A percentile compares a stretch with the other conserved stretches of the same genome.
phyloP scores from a whole-genome alignment of 2,329 filamentous ascomycete species.

The Exophiala sp. region DNA sequence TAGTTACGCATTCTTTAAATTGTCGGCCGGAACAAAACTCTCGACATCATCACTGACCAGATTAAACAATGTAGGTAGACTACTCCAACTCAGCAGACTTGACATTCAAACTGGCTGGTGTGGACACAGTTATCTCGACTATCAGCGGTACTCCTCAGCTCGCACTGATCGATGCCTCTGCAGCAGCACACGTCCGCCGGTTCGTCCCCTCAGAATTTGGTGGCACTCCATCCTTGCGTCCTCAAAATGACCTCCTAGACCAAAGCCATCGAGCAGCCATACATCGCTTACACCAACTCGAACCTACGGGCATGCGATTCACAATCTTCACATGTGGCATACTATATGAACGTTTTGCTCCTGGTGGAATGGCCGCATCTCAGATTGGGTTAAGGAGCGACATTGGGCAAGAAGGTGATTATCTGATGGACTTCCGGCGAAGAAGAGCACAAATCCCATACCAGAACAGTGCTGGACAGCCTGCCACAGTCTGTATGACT shows the following conservation, averaged over 20 bases:
- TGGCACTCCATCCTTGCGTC: constrained; percentile 57
- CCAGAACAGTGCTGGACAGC: constrained; percentile 48
- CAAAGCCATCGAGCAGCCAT: constrained; percentile 58
- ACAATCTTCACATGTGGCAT: constrained; percentile 72
- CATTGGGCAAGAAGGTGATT: constrained; percentile 58
- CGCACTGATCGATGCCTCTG: constrained; percentile 68
- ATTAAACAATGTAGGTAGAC: constrained; percentile 47
- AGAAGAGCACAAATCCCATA: constrained; percentile 60
- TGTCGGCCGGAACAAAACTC: no score
- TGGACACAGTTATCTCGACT: constrained; percentile 73
- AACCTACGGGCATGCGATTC: constrained; percentile 56
- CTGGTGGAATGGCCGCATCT: constrained; percentile 59
- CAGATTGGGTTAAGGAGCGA: constrained; percentile 58
- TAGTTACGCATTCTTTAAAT: not conserved
- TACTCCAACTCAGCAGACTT: constrained; percentile 60
- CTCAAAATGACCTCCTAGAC: constrained; percentile 58
- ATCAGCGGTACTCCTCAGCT: constrained; percentile 65
- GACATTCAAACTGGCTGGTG: constrained; percentile 63
- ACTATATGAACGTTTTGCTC: constrained; percentile 72
- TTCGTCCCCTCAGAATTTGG: constrained; percentile 77
- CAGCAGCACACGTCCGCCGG: constrained; percentile 59
- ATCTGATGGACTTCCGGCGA: constrained; percentile 60
- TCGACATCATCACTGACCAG: not conserved
- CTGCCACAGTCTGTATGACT: constrained; percentile 62
- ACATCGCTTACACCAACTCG: constrained; percentile 54